Evolutionary conservation across 2,329 filamentous ascomycete species (phyloP).

Genomic region (Ascosphaera acerosa): DNA sequence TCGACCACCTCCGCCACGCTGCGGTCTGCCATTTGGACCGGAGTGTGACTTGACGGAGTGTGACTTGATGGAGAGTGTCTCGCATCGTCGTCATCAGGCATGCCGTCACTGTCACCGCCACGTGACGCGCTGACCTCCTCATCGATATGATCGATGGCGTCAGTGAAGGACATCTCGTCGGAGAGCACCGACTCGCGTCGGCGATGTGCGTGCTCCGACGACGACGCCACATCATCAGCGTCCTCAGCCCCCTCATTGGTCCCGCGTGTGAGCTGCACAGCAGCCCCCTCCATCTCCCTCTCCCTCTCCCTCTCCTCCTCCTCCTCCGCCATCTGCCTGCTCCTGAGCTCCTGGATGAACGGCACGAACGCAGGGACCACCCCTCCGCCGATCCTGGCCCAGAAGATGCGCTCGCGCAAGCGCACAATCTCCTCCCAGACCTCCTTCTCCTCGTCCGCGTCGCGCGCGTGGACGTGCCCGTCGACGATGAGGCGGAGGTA

Average conservation of each 20-base stretch:
- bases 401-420: conserved; percentile 87
- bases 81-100: no score
- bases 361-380: conserved; percentile 41
- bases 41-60: no score
- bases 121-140: no score
- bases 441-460: conserved; percentile 56
- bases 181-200: conserved; percentile 3
- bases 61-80: no score
- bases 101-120: no score
- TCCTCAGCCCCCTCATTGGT: no score
- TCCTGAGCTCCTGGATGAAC: conserved; percentile 4
- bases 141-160: no score
- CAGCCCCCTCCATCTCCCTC: neutral
- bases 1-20: no score
- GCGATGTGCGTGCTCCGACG: conserved; percentile 3
- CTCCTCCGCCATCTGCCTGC: no score
- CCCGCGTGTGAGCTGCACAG: no score
- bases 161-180: no score
- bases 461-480: conserved; percentile 68
- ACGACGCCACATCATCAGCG: neutral
- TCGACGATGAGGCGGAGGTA: conserved; percentile 82
- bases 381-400: conserved; percentile 75
- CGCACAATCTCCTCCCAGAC: conserved; percentile 91
- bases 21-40: no score
- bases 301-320: conserved; percentile 1